A percentile compares a stretch with the other conserved stretches of the same genome.
phyloP scores from a whole-genome alignment of 2,329 filamentous ascomycete genomes.

The Diplocarpon rosae region DNA sequence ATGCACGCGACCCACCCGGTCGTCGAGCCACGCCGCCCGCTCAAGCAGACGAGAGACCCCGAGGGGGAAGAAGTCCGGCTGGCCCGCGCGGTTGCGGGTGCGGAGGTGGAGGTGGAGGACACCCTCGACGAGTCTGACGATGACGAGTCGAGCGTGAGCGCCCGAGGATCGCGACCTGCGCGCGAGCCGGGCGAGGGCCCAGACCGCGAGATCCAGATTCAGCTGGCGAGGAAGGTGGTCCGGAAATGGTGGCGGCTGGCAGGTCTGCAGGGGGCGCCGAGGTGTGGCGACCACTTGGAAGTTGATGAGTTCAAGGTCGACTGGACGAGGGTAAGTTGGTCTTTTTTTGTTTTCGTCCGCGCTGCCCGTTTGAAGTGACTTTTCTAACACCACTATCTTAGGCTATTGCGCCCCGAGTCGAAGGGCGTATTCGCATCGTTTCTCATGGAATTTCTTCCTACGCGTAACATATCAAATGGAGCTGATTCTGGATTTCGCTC shows the following conservation, averaged over 20 bases:
- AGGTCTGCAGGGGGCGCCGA: constrained; percentile 5
- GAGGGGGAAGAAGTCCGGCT: background rate
- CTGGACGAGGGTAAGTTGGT: constrained; percentile 6
- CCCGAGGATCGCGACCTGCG: background rate
- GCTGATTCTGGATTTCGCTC: no score
- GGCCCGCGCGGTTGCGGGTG: no score
- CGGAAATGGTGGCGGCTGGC: constrained; percentile 12
- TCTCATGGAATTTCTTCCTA: background rate
- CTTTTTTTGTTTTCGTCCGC: no score
- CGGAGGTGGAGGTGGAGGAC: background rate
- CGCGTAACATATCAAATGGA: no score
- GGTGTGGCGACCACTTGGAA: constrained; percentile 5
- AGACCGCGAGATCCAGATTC: constrained; percentile 6
- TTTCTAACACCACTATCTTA: background rate
- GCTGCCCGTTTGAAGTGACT: no score
- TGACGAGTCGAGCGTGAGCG: constrained; percentile 4
- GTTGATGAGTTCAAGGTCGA: constrained; percentile 7
- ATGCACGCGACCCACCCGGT: constrained; percentile 2
- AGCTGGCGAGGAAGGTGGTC: constrained; percentile 8
- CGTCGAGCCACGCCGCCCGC: constrained; percentile 1
- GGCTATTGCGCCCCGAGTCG: constrained; percentile 10
- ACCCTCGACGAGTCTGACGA: constrained; percentile 5
- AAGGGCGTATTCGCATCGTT: constrained; percentile 5
- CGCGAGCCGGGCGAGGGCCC: background rate
- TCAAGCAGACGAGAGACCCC: background rate